Evolutionary conservation across 2,329 filamentous ascomycete species (phyloP).

Genomic region (Pseudogymnoascus sp.): DNA sequence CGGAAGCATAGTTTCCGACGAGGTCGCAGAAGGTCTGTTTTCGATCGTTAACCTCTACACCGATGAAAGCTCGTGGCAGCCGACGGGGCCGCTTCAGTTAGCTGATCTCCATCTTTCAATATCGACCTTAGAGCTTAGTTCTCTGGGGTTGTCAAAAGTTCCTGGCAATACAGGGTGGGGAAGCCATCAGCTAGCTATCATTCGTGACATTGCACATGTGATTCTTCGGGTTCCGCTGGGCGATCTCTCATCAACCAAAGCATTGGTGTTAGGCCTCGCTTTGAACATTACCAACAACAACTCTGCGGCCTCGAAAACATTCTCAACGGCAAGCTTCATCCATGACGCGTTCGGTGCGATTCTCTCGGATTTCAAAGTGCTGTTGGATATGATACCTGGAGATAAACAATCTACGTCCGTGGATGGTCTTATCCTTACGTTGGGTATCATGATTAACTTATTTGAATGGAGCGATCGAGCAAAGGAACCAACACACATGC

Average conservation of each 20-base stretch:
- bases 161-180: background rate
- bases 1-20: conserved; percentile 41
- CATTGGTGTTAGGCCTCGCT: conserved; percentile 54
- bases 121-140: conserved; percentile 49
- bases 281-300: conserved; percentile 85
- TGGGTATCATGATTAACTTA: conserved; percentile 82
- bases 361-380: conserved; percentile 42
- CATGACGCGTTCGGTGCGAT: conserved; percentile 42
- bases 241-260: conserved; percentile 4
- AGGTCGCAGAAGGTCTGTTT: conserved; percentile 44
- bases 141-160: background rate
- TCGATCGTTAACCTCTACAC: conserved; percentile 31
- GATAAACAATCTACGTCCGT: conserved; percentile 46
- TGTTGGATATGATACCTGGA: conserved; percentile 41
- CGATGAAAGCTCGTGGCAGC: conserved; percentile 22
- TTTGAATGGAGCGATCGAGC: conserved; percentile 58
- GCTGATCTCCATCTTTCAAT: conserved; percentile 37
- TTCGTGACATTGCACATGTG: conserved; percentile 4
- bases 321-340: conserved; percentile 54
- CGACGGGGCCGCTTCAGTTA: conserved; percentile 19
- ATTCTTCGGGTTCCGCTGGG: background rate
- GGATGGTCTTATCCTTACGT: conserved; percentile 66
- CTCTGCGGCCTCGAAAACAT: conserved; percentile 56
- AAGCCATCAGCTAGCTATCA: background rate
- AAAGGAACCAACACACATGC: background rate